phyloP scores from a whole-genome alignment of 345 rosid genomes.

The Arabis alpina region DNA sequence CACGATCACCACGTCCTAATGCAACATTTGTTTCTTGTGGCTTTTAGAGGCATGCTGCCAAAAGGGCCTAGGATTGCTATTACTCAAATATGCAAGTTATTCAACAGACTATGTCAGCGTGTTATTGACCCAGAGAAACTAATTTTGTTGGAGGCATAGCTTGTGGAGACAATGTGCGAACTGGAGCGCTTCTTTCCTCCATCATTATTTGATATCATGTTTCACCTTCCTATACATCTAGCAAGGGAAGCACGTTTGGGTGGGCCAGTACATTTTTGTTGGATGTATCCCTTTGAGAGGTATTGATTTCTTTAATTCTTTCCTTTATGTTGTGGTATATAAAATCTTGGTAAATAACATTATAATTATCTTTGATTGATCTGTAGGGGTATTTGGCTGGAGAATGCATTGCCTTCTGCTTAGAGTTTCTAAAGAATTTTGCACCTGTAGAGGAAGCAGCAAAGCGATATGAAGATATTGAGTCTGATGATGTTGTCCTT shows the following conservation, averaged over 20 bases:
- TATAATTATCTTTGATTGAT: too few relatives aligned
- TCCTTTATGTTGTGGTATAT: too few relatives aligned
- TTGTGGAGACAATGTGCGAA: constrained; percentile 6
- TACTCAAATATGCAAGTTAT: background rate
- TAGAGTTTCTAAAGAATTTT: background rate
- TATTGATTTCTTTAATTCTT: background rate
- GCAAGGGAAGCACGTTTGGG: background rate
- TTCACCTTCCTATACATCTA: background rate
- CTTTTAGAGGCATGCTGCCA: background rate
- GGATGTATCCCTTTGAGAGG: constrained; percentile 1
- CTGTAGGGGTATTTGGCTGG: background rate
- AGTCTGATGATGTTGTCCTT: too few relatives aligned
- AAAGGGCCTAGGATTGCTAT: background rate
- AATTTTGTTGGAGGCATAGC: background rate
- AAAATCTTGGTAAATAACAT: too few relatives aligned
- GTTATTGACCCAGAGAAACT: background rate
- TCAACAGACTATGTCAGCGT: too few relatives aligned
- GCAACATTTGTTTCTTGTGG: background rate
- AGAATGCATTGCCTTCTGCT: background rate
- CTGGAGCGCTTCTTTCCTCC: background rate
- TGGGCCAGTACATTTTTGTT: background rate
- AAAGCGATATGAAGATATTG: background rate
- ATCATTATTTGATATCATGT: constrained; percentile 3
- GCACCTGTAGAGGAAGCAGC: background rate
- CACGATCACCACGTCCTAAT: background rate